Evolutionary conservation across 495 filamentous ascomycete genomes (phyloP), one percentile per base, ranked within the genome.

Genomic region (Penicillium desertorum): DNA sequence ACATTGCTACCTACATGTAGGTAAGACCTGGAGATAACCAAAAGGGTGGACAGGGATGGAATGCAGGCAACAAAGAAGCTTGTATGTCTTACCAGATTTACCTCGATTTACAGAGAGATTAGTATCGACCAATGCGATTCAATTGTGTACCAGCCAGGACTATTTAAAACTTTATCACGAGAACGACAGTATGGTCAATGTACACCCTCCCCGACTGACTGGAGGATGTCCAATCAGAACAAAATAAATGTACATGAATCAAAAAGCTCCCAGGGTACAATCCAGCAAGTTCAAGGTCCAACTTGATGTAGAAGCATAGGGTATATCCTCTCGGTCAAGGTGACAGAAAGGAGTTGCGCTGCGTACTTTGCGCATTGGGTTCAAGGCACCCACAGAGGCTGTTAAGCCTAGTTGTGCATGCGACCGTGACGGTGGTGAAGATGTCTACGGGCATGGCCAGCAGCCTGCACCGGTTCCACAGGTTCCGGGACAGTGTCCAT

Each of bases 371-470:
- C 43, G 51, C 37, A 32, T n/a, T 1, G 27, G 30, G 20, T 45
- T 39, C 23, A 16, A n/a, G 20, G 8, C 29, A 55, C 17, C 14
- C 16, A 29, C 19, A 19, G 5, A 10, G 16, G 10, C 7, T 17
- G n/a, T 60, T 59, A 64, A 30, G 58, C 52, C 20, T 42, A 51
- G 32, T 59, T 61, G 59, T 69, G 62, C 44, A 45, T 8, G 53
- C 65, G 70, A 14, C 66, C 65, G 29, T 69, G 68, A 55, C 65
- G 64, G 44, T 69, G 67, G 41, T 71, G 67, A 51, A 46, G 45
- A 32, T 67, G 66, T 51, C 62, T 57, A 34, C 57, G 54, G 16
- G 47, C 58, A 20, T 67, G 57, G 11, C 55, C 53, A 34, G 49
- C 51, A 10, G 47, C 29, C 30, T 50, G 32, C 17, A 65, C 62